A percentile compares a stretch with the other conserved stretches of the same genome.
phyloP scores from a whole-genome alignment of 75 land plant species.

The Gnetum montanum region DNA sequence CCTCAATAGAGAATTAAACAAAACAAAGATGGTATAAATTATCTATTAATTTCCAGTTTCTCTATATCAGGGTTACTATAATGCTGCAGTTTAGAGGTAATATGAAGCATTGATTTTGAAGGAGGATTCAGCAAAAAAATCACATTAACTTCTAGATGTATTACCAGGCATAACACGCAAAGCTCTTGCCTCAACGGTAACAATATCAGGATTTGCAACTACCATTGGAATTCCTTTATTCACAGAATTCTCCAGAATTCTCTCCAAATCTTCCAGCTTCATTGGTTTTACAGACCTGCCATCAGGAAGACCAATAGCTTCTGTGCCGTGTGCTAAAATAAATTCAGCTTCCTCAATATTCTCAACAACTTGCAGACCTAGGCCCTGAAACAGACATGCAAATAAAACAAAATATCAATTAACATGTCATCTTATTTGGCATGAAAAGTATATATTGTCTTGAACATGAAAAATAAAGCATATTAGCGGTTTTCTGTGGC shows the following conservation, averaged over 20 bases:
- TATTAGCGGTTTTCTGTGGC: no score
- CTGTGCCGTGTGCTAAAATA: constrained; percentile 80
- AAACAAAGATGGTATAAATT: no score
- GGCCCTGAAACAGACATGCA: constrained; percentile 40
- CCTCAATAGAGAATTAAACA: no score
- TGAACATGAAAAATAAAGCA: no score
- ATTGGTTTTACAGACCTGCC: constrained; percentile 25
- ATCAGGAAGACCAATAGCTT: constrained; percentile 53
- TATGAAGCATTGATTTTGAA: no score
- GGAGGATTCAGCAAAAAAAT: no score
- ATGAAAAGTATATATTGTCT: no score
- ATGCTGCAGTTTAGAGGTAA: no score
- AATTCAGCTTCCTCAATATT: constrained; percentile 64
- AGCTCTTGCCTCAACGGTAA: constrained; percentile 87
- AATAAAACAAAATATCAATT: neutral
- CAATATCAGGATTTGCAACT: constrained; percentile 86
- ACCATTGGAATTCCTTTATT: constrained; percentile 64
- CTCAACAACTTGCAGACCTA: constrained; percentile 60
- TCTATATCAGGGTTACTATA: no score
- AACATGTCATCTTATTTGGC: neutral
- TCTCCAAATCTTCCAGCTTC: constrained; percentile 50
- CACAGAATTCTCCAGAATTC: constrained; percentile 44
- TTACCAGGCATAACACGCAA: constrained; percentile 85
- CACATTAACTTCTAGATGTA: constrained; percentile 1
- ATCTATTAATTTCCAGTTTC: no score